Conservation (phyloP, 192 early-diverging fungal genomes). For the Coemansia sp. region DNA sequence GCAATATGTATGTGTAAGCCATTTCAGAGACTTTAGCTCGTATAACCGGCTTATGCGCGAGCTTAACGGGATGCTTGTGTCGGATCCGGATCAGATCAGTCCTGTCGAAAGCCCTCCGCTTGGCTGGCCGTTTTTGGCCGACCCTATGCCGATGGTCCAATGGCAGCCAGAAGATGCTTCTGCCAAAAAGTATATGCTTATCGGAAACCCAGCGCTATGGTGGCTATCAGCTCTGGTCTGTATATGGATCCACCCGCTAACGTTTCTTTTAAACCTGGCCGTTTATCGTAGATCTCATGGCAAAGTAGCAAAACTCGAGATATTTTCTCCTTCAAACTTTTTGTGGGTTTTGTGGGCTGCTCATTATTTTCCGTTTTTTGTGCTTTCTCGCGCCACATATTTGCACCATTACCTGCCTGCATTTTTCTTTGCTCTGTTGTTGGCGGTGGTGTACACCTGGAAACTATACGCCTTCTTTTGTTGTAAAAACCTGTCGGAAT, state of each 20-base stretch:
- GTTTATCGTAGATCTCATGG: conserved; percentile 18
- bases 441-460: conserved; percentile 26
- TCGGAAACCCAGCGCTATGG: conserved; percentile 91
- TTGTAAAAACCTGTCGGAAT: too few species aligned
- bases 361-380: conserved; percentile 69
- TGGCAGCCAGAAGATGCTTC: conserved; percentile 66
- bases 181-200: conserved; percentile 77
- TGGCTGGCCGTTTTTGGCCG: conserved; percentile 81
- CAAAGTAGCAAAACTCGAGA: not conserved
- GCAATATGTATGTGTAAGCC: conserved; percentile 49
- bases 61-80: conserved; percentile 87
- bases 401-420: conserved; percentile 76
- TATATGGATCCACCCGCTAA: conserved; percentile 26
- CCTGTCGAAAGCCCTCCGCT: conserved; percentile 71
- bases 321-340: not conserved
- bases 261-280: not conserved
- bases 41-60: conserved; percentile 86
- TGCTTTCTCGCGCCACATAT: conserved; percentile 72
- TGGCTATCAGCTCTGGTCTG: conserved; percentile 62
- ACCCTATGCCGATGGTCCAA: conserved; percentile 84
- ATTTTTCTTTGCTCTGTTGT: conserved; percentile 68
- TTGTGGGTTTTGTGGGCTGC: conserved; percentile 58
- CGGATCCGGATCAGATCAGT: conserved; percentile 86
- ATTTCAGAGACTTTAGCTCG: too few species aligned
- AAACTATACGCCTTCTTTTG: not conserved